Evolutionary conservation across 129 eudicot species (phyloP).

Genomic region (Glebionis coronaria): DNA sequence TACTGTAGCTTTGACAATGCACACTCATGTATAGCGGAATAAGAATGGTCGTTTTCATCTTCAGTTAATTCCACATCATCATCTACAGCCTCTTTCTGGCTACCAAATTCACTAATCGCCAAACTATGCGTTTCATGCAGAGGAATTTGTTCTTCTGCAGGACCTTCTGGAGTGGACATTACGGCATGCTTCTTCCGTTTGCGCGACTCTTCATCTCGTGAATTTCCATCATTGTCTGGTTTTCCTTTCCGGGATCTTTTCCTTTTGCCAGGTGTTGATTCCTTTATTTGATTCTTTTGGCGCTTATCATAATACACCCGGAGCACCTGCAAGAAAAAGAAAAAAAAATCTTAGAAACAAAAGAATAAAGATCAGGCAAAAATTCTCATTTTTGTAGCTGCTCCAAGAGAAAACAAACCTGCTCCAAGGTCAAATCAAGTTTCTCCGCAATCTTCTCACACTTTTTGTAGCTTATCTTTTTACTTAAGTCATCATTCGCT

Average conservation of each 20-base stretch:
- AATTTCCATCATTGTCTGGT: constrained; percentile 28
- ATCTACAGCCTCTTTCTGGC: constrained; percentile 35
- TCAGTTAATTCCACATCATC: constrained; percentile 40
- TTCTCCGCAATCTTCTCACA: constrained; percentile 74
- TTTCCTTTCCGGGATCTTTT: constrained; percentile 34
- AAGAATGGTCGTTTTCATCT: constrained; percentile 36
- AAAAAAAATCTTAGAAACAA: not conserved
- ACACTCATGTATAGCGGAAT: constrained; percentile 37
- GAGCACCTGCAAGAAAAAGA: constrained; percentile 55
- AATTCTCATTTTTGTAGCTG: no score
- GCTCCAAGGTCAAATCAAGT: constrained; percentile 77
- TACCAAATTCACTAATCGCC: constrained; percentile 29
- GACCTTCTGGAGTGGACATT: constrained; percentile 15
- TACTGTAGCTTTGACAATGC: constrained; percentile 51
- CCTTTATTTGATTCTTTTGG: constrained; percentile 36
- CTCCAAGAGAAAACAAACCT: constrained; percentile 66
- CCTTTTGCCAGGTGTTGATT: constrained; percentile 45
- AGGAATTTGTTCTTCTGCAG: constrained; percentile 27
- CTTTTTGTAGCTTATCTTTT: constrained; percentile 61
- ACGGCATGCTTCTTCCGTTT: constrained; percentile 29
- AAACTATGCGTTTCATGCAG: constrained; percentile 23
- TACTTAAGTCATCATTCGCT: constrained; percentile 38
- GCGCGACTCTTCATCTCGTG: constrained; percentile 21
- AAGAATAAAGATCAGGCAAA: not conserved
- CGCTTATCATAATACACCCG: constrained; percentile 67